Evolutionary conservation across 2,329 filamentous ascomycete genomes (phyloP).

Genomic region (Alternaria arbusti): DNA sequence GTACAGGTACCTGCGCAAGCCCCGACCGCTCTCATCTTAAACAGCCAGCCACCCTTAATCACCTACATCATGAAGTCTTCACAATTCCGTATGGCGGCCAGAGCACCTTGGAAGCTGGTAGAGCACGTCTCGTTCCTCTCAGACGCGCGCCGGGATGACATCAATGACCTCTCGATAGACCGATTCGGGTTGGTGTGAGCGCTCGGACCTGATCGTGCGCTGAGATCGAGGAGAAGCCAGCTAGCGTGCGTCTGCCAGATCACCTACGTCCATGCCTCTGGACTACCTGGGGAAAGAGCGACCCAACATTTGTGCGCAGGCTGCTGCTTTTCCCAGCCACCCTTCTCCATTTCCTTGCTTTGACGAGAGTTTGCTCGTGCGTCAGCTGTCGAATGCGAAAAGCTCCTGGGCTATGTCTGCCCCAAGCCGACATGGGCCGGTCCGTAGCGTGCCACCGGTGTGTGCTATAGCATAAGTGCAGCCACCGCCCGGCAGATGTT

Average conservation of each 20-base stretch:
- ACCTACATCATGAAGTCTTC: conserved; percentile 20
- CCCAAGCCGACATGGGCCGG: conserved; percentile 1
- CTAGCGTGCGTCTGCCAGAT: neutral
- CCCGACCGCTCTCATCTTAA: neutral
- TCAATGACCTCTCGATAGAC: conserved; percentile 14
- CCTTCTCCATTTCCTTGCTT: neutral
- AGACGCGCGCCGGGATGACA: conserved; percentile 10
- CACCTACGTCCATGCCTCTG: too few relatives aligned
- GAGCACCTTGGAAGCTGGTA: conserved; percentile 7
- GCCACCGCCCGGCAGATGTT: neutral
- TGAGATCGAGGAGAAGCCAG: neutral
- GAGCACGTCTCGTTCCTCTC: neutral
- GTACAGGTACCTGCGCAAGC: conserved; percentile 23
- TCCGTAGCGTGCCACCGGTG: neutral
- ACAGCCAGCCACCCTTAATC: conserved; percentile 10
- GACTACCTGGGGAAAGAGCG: too few relatives aligned
- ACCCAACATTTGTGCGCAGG: neutral
- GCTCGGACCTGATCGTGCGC: neutral
- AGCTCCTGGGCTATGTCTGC: neutral
- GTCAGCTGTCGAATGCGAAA: neutral
- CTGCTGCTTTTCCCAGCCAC: neutral
- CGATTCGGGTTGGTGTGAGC: neutral
- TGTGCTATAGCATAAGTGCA: neutral
- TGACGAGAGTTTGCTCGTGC: neutral
- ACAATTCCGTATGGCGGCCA: neutral